Evolutionary conservation across 2,329 filamentous ascomycete species (phyloP).

Genomic region (Botryosphaeria agaves): DNA sequence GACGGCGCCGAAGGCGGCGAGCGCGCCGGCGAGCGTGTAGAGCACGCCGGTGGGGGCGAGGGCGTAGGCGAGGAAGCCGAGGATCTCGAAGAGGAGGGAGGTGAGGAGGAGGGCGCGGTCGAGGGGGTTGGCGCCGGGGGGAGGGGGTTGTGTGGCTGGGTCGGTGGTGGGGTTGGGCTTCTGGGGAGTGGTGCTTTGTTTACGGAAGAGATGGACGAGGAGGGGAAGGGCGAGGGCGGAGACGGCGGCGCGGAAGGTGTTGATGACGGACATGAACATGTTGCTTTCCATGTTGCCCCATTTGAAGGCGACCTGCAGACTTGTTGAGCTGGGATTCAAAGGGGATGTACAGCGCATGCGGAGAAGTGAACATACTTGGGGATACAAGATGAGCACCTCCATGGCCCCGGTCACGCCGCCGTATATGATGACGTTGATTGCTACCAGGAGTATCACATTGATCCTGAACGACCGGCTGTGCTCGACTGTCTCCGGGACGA

Average conservation of each 20-base stretch:
- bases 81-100: slow-evolving; percentile 3
- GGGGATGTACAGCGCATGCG: no score
- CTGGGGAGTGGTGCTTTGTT: neutral
- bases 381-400: slow-evolving; percentile 5
- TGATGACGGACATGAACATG: slow-evolving; percentile 6
- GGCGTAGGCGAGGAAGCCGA: slow-evolving; percentile 6
- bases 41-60: slow-evolving; percentile 5
- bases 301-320: slow-evolving; percentile 5
- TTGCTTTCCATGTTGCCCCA: slow-evolving; percentile 6
- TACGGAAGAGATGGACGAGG: slow-evolving; percentile 4
- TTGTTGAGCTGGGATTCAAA: neutral
- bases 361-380: slow-evolving; percentile 1
- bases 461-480: neutral
- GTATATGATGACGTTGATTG: slow-evolving; percentile 5
- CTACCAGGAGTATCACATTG: slow-evolving; percentile 4
- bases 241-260: slow-evolving; percentile 5
- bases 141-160: neutral
- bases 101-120: slow-evolving; percentile 1
- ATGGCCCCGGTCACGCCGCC: slow-evolving; percentile 3
- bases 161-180: no score
- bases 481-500: slow-evolving; percentile 1
- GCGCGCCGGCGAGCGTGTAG: slow-evolving; percentile 5
- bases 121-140: neutral
- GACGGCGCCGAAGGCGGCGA: slow-evolving; percentile 6
- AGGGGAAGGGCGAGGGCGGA: slow-evolving; percentile 5